Evolutionary conservation across 768 basidiomycete species (phyloP).

Genomic region (Suillus luteus): DNA sequence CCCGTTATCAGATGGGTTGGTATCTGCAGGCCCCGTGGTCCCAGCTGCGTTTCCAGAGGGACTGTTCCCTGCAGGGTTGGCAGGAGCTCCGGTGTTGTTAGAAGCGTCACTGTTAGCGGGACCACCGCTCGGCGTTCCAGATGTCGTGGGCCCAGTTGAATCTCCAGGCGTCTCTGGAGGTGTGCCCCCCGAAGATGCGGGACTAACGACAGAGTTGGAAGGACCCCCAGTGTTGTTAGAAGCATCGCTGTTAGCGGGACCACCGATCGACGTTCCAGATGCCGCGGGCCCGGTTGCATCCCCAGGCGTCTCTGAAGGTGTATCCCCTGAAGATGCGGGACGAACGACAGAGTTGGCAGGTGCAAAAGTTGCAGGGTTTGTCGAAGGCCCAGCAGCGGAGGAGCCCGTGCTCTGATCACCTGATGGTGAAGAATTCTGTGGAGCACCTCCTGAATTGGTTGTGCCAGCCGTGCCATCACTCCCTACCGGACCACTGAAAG

Average conservation of each 20-base stretch:
- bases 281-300: background rate
- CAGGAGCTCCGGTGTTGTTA: background rate
- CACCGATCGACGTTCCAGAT: background rate
- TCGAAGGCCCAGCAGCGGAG: background rate
- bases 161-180: background rate
- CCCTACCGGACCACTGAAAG: conserved; percentile 2
- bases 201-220: conserved; percentile 1
- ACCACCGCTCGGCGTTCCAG: background rate
- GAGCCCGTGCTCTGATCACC: conserved; percentile 4
- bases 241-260: background rate
- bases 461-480: background rate
- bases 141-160: background rate
- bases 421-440: background rate
- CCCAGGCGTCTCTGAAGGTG: background rate
- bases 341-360: conserved; percentile 8
- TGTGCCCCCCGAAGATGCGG: background rate
- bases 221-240: conserved; percentile 2
- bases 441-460: background rate
- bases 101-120: background rate
- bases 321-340: background rate
- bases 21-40: background rate
- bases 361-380: background rate
- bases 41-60: background rate
- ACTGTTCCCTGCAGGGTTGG: background rate
- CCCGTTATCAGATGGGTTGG: background rate